These are phyloP conservation scores for Fraxinus velutina DNA, from an alignment of 305 asterid genomes.

Conservation along the genomic window DNA sequence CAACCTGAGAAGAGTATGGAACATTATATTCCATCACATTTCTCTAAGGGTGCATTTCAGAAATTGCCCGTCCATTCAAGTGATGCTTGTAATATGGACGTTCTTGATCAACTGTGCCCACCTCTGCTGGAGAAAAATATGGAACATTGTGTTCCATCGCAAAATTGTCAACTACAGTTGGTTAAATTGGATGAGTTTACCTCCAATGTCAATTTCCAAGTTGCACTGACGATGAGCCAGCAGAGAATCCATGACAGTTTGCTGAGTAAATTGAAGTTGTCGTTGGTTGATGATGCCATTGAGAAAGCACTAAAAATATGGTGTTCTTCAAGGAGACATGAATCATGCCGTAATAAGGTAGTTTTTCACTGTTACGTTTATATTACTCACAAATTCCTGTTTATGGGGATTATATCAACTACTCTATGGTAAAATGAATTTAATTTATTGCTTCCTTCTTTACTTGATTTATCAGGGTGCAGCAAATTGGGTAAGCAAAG, in stretches of 20 bases:
- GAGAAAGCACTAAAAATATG: conserved; percentile 32
- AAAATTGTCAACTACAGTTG: conserved; percentile 28
- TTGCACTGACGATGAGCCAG: conserved; percentile 62
- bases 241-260: conserved; percentile 58
- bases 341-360: conserved; percentile 46
- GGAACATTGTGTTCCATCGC: conserved; percentile 41
- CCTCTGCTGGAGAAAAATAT: conserved; percentile 35
- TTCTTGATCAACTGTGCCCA: conserved; percentile 60
- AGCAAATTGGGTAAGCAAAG: conserved; percentile 25
- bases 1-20: conserved; percentile 34
- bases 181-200: conserved; percentile 35
- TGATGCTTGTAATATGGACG: conserved; percentile 28
- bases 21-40: conserved; percentile 27
- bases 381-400: conserved; percentile 5
- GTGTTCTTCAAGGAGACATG: conserved; percentile 36
- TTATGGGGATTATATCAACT: conserved; percentile 11
- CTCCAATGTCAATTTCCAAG: conserved; percentile 43
- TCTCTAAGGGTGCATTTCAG: conserved; percentile 33
- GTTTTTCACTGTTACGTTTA: not conserved
- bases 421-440: conserved; percentile 9
- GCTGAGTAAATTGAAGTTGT: conserved; percentile 45
- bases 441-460: conserved; percentile 12
- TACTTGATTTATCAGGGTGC: conserved; percentile 40
- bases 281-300: conserved; percentile 46
- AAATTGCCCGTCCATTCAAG: conserved; percentile 41